These are phyloP conservation scores for Phytophthora multivora DNA, from an alignment of 352 stramenopile species.

Conservation along the genomic window DNA sequence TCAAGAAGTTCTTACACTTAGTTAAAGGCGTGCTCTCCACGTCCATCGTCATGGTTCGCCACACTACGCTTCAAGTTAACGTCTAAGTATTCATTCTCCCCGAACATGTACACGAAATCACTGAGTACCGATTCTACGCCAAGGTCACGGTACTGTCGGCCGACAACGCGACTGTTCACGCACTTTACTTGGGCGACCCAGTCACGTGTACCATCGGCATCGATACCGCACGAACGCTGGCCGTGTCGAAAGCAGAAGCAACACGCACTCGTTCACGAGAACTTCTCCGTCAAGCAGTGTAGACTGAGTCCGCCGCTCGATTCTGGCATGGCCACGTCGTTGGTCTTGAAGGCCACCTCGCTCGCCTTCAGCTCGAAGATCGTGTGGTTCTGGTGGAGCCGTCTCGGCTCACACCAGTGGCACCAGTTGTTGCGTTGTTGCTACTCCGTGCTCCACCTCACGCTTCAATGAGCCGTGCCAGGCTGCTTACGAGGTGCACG, in stretches of 20 bases:
- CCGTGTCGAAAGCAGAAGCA: constrained; percentile 8
- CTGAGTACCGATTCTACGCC: too few relatives aligned
- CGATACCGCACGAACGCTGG: not conserved
- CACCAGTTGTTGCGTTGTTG: constrained; percentile 6
- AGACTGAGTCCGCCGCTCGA: not conserved
- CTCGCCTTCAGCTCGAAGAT: constrained; percentile 8
- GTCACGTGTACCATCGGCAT: constrained; percentile 2
- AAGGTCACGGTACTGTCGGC: constrained; percentile 1
- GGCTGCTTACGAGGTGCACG: too few relatives aligned
- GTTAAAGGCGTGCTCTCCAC: too few relatives aligned
- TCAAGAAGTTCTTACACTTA: too few relatives aligned
- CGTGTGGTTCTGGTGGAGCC: constrained; percentile 2
- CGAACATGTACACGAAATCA: too few relatives aligned
- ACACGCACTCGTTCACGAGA: not conserved
- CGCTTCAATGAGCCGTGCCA: constrained; percentile 1
- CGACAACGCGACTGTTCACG: not conserved
- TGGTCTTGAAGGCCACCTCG: constrained; percentile 2
- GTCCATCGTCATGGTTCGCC: too few relatives aligned
- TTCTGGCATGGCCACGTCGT: constrained; percentile 24
- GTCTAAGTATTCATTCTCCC: too few relatives aligned
- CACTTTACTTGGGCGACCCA: not conserved
- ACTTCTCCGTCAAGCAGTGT: constrained; percentile 5
- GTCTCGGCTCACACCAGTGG: not conserved
- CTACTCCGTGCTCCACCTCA: not conserved
- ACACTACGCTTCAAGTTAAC: too few relatives aligned